A percentile compares a stretch with the other conserved stretches of the same genome.
These are phyloP conservation scores for Pythium periplocum DNA, from an alignment of 352 stramenopile genomes.

Conservation along the genomic window DNA sequence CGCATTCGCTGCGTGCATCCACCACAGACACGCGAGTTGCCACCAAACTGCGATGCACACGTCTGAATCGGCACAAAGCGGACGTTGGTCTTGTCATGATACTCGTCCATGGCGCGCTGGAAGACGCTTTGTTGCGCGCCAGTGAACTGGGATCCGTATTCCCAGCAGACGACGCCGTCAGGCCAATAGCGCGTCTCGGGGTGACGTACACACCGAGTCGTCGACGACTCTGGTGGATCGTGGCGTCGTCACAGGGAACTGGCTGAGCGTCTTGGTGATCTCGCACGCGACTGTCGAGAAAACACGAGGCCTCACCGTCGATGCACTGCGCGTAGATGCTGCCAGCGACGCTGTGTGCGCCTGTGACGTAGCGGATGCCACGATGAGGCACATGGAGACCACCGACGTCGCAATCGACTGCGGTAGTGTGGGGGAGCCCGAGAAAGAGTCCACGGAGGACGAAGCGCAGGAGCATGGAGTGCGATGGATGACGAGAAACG, in stretches of 20 bases:
- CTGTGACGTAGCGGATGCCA: slow-evolving; percentile 29
- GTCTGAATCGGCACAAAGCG: slow-evolving; percentile 29
- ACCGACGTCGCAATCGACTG: too few relatives aligned
- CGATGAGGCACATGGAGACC: too few relatives aligned
- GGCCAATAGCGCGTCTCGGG: slow-evolving; percentile 28
- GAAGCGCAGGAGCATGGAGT: too few relatives aligned
- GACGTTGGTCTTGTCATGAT: slow-evolving; percentile 26
- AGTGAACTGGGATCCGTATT: slow-evolving; percentile 23
- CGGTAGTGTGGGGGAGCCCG: too few relatives aligned
- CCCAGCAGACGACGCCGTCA: slow-evolving; percentile 32
- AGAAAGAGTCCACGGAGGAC: too few relatives aligned
- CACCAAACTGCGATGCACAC: slow-evolving; percentile 19
- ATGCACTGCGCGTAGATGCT: slow-evolving; percentile 41
- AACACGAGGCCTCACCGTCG: slow-evolving; percentile 21
- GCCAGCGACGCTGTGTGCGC: slow-evolving; percentile 20
- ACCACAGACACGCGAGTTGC: slow-evolving; percentile 26
- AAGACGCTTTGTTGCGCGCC: slow-evolving; percentile 28
- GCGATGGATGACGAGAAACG: too few relatives aligned
- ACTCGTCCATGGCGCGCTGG: slow-evolving; percentile 28
- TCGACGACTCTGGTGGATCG: slow-evolving; percentile 32
- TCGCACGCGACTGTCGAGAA: slow-evolving; percentile 28
- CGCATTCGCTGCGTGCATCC: slow-evolving; percentile 30
- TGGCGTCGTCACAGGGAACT: slow-evolving; percentile 24
- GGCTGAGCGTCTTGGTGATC: slow-evolving; percentile 19
- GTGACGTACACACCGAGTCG: slow-evolving; percentile 33